A percentile compares a stretch with the other conserved stretches of the same genome.
These are phyloP conservation scores for Cardamine resedifolia DNA, from an alignment of 345 rosid species.

Conservation along the genomic window DNA sequence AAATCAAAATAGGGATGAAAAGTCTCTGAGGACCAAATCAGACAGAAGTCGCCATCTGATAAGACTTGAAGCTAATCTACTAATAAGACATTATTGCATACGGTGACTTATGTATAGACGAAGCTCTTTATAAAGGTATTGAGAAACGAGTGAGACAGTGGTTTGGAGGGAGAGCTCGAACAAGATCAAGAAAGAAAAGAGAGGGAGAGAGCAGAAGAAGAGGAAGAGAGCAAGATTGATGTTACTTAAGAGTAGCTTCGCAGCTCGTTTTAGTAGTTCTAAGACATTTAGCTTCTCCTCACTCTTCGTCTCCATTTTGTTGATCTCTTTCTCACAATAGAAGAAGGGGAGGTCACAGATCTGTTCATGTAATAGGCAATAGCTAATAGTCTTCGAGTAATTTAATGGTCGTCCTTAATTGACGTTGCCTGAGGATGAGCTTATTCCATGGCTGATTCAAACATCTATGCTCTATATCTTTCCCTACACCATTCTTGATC, in stretches of 20 bases:
- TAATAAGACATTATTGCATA: not conserved
- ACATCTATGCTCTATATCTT: not conserved
- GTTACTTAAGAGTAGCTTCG: too few species aligned
- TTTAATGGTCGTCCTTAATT: too few species aligned
- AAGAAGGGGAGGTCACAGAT: not conserved
- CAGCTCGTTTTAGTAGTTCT: too few species aligned
- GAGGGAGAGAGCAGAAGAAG: too few species aligned
- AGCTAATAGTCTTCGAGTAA: too few species aligned
- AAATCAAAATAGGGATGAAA: not conserved
- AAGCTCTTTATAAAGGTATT: too few species aligned
- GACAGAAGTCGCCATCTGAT: not conserved
- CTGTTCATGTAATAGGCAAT: too few species aligned
- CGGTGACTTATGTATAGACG: not conserved
- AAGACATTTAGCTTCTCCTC: too few species aligned
- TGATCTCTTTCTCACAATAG: not conserved
- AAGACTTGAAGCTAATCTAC: not conserved
- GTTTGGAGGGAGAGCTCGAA: too few species aligned
- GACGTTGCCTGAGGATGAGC: not conserved
- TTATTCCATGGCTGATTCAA: not conserved
- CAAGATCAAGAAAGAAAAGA: too few species aligned
- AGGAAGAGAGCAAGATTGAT: too few species aligned
- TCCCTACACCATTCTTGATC: not conserved
- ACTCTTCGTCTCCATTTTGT: slow-evolving; percentile 4
- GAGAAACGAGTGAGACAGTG: too few species aligned
- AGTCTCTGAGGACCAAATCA: not conserved